phyloP scores from a whole-genome alignment of 176 grass and related monocot genomes.

The Carex myosuroides region DNA sequence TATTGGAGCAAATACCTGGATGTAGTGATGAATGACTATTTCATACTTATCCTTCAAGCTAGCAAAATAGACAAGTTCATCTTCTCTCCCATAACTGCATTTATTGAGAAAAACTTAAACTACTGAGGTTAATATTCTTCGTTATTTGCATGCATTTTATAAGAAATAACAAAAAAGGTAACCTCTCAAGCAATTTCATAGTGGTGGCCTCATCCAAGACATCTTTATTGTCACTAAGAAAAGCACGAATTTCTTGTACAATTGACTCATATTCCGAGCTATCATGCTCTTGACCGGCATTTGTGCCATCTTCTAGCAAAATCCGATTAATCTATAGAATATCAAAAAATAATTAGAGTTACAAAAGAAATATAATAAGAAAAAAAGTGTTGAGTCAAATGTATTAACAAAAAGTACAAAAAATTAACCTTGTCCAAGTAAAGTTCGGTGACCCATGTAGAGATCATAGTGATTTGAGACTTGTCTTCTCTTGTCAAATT shows the following conservation, averaged over 20 bases:
- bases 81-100: constrained; percentile 81
- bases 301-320: constrained; percentile 66
- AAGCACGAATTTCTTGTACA: constrained; percentile 76
- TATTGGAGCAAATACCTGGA: constrained; percentile 44
- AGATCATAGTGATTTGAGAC: constrained; percentile 96
- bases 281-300: constrained; percentile 38
- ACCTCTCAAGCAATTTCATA: constrained; percentile 91
- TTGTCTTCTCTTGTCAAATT: constrained; percentile 90
- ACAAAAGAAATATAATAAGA: background rate
- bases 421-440: constrained; percentile 93
- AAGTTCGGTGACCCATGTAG: constrained; percentile 90
- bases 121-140: constrained; percentile 2
- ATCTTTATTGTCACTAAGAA: constrained; percentile 96
- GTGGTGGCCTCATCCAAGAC: constrained; percentile 97
- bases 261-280: constrained; percentile 63
- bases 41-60: constrained; percentile 86
- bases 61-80: constrained; percentile 96
- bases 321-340: constrained; percentile 92
- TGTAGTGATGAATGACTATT: constrained; percentile 95
- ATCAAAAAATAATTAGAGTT: constrained; percentile 14
- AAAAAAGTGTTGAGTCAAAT: background rate
- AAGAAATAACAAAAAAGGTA: background rate
- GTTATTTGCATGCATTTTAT: background rate
- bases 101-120: constrained; percentile 2
- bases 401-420: constrained; percentile 17